A percentile compares a stretch with the other conserved stretches of the same genome.
Evolutionary conservation across 805 yeast genomes (phyloP).

Genomic region (Phaffomyces thermotolerans): DNA sequence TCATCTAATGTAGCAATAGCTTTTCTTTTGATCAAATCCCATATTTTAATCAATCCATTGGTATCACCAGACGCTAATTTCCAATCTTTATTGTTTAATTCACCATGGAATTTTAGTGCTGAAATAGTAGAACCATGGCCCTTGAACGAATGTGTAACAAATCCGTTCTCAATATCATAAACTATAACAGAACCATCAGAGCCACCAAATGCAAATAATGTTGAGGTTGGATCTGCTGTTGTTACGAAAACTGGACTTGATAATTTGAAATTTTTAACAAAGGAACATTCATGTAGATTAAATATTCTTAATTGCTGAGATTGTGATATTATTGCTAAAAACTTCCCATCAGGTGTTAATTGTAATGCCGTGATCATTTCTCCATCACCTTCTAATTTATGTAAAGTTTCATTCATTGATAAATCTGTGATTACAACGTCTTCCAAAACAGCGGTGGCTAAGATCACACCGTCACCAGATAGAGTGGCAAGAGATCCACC

Average conservation of each 20-base stretch:
- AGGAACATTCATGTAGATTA: conserved; percentile 26
- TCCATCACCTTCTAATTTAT: conserved; percentile 70
- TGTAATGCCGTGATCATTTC: conserved; percentile 75
- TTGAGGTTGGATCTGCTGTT: conserved; percentile 70
- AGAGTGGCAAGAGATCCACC: conserved; percentile 76
- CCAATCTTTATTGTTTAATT: conserved; percentile 65
- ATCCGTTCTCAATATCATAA: conserved; percentile 87
- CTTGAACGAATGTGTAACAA: conserved; percentile 78
- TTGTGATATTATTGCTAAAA: conserved; percentile 69
- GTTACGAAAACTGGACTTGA: conserved; percentile 80
- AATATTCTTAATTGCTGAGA: conserved; percentile 75
- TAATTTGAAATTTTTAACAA: conserved; percentile 48
- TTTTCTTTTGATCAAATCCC: conserved; percentile 68
- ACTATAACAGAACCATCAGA: conserved; percentile 90
- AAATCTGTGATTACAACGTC: conserved; percentile 67
- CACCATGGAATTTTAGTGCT: conserved; percentile 68
- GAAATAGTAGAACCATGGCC: conserved; percentile 92
- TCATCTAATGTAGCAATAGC: conserved; percentile 57
- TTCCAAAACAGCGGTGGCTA: conserved; percentile 79
- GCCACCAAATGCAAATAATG: conserved; percentile 88
- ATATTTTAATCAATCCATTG: conserved; percentile 45
- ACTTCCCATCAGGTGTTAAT: conserved; percentile 68
- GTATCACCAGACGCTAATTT: conserved; percentile 67
- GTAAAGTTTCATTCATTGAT: conserved; percentile 46
- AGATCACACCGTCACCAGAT: conserved; percentile 48